Base-by-base conservation (phyloP, 768 basidiomycete species). In the Mycena indigotica region DNA sequence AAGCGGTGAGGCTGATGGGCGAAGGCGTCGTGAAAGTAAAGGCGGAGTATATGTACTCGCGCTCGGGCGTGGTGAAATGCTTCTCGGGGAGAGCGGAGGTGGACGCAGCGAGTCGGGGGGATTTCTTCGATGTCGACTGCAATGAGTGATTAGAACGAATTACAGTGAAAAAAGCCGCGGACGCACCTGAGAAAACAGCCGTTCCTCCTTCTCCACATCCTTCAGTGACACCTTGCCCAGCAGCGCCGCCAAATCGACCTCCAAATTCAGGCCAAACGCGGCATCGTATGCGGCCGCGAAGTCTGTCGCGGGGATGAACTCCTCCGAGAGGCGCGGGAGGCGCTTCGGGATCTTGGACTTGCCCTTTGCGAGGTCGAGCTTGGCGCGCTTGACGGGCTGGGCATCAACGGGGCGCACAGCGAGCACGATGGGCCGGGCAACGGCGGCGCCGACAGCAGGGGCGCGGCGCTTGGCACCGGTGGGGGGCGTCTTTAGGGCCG, bases 21-120 rank as follows among this genome's bases (percentile, higher is more conserved):
- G 46, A 48, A 23, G 46, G 46, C 4, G 46, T 48, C 23, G 25
- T 48, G 46, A 48, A 48, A 12, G 46, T 48, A 26, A 48, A 48
- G 13, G 46, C 46, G 25, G 46, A 48, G 25, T 48, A 48, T 6
- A 48, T 48, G 24, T 48, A 28, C 25, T 48, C 6, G 5, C 46
- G 46, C 21, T 48, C 46, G 24, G 46, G 46, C 13, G 46, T 48
- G 12, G 15, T 48, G 46, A 48, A 48, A 6, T 13, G 13, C 28
- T 48, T 48, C n/a, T n/a, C n/a, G 15, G 46, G 21, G 10, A 35
- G 32, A 17, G 32, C 8, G 21, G 24, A 6, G 19, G 24, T 28
- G 5, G 46, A 48, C 15, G 21, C 13, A 26, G 25, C 46, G 46
- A 28, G 24, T 8, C 24, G 46, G 10, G 25, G 28, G 46, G 21